Base-by-base conservation (phyloP, 1,284 basidiomycete genomes). In the Phellopilus nigrolimitatus region DNA sequence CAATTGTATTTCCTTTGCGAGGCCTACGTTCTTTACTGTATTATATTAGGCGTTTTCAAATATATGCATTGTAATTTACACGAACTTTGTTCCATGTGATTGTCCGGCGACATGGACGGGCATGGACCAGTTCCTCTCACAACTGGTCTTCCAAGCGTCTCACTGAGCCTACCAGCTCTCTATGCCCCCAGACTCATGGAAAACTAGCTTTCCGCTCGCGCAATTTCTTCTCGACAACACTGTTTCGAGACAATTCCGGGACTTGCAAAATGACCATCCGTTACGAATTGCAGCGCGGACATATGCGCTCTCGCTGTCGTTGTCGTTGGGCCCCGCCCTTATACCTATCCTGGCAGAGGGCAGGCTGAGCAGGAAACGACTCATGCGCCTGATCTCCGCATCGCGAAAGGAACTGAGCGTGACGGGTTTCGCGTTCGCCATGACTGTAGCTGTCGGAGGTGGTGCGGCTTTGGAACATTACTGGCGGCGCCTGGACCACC, bases 401-500 rank as follows among this genome's bases (percentile, higher is more conserved):
- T 64, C 88, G 10, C 64, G 60, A 52, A 72, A 76, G 43, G 83
- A 88, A 60, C 63, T 86, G 3, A 71, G 74, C 3, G 56, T 72
- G 36, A 78, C 76, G 46, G 79, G 84, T 5, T 86, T 89, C 62
- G 80, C 87, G 3, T 82, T 78, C 54, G 75, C 83, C 12, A 75
- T 87, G 48, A 79, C 83, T 0, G 60, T 77, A 3, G 78, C 80
- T 10, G 70, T 85, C 3, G 82, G 74, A 0, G 86, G 86, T 6
- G 84, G 84, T 4, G 71, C 75, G 17, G 66, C 70, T 28, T 59
- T 88, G 17, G 70, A 71, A 45, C 66, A 69, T 42, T 40, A 78
- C 6, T 80, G 74, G 76, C 57, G 64, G n/a, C 41, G 55, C 3
- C 52, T 72, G 38, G 68, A 70, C 7, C 45, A 21, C 31, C 31